phyloP scores from a whole-genome alignment of 176 grass and related monocot genomes.

The Musa acuminata region DNA sequence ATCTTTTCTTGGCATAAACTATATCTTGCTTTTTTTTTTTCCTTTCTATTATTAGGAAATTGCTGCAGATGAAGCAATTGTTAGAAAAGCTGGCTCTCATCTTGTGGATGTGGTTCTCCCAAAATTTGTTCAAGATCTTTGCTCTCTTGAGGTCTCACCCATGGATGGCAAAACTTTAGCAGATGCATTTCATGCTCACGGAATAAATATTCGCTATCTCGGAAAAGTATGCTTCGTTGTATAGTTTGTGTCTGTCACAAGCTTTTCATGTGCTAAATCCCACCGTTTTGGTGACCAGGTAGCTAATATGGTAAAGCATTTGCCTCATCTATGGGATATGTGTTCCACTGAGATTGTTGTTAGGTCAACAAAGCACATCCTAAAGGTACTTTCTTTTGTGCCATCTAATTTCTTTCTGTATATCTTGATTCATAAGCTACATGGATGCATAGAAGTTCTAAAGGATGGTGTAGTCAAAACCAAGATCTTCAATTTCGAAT shows the following conservation, averaged over 20 bases:
- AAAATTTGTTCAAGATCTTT: conserved; percentile 91
- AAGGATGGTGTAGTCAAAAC: too few species aligned
- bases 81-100: conserved; percentile 59
- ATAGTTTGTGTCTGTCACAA: background rate
- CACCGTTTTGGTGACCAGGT: conserved; percentile 43
- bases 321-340: conserved; percentile 72
- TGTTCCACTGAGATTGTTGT: conserved; percentile 74
- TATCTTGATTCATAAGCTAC: too few species aligned
- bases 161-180: conserved; percentile 95
- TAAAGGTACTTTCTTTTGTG: conserved; percentile 46
- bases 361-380: conserved; percentile 84
- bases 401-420: too few species aligned
- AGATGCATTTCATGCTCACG: conserved; percentile 70
- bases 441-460: too few species aligned
- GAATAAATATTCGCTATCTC: conserved; percentile 91
- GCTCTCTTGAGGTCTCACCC: conserved; percentile 77
- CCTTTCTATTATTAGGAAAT: conserved; percentile 56
- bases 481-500: too few species aligned
- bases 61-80: conserved; percentile 61
- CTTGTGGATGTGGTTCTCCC: conserved; percentile 69
- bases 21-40: conserved; percentile 11
- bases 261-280: conserved; percentile 12
- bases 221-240: conserved; percentile 67
- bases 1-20: conserved; percentile 13
- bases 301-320: conserved; percentile 68